A percentile compares a stretch with the other conserved stretches of the same genome.
Conservation (phyloP, 139 green algal genomes). For the Chlorella sp. region DNA sequence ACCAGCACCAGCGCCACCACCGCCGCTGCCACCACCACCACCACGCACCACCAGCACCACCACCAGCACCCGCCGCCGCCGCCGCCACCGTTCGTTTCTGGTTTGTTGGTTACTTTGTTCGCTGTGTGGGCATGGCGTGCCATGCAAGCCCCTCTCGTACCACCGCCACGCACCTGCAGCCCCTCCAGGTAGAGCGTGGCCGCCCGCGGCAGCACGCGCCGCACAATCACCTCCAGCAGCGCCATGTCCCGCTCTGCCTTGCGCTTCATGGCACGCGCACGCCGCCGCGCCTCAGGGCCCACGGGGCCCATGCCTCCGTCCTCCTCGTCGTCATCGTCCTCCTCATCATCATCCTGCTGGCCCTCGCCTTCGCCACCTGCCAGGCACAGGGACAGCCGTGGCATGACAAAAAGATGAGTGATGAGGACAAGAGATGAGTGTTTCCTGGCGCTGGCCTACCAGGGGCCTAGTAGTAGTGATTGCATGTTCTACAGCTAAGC, state of each 20-base stretch:
- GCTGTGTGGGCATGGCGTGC: too few species aligned
- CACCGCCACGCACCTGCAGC: not conserved
- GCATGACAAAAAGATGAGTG: not conserved
- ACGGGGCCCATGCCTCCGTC: not conserved
- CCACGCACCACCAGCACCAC: too few species aligned
- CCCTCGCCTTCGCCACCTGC: not conserved
- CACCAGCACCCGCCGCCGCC: too few species aligned
- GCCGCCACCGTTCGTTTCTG: too few species aligned
- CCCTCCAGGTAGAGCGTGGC: constrained; percentile 22
- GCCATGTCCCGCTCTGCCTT: not conserved
- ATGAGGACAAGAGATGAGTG: not conserved
- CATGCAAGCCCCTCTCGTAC: too few species aligned
- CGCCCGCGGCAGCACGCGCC: constrained; percentile 15
- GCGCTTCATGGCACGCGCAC: not conserved
- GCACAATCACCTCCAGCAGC: constrained; percentile 11
- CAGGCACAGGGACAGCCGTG: too few species aligned
- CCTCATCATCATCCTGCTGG: constrained; percentile 9
- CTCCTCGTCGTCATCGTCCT: constrained; percentile 5
- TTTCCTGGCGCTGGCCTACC: not conserved
- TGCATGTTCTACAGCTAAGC: not conserved
- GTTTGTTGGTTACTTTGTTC: too few species aligned
- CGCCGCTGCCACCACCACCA: too few species aligned
- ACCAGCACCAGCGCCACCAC: too few species aligned
- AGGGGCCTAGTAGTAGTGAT: not conserved
- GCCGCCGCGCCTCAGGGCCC: not conserved